phyloP scores from a whole-genome alignment of 257 asterid genomes.

The Coffea eugenioides region DNA sequence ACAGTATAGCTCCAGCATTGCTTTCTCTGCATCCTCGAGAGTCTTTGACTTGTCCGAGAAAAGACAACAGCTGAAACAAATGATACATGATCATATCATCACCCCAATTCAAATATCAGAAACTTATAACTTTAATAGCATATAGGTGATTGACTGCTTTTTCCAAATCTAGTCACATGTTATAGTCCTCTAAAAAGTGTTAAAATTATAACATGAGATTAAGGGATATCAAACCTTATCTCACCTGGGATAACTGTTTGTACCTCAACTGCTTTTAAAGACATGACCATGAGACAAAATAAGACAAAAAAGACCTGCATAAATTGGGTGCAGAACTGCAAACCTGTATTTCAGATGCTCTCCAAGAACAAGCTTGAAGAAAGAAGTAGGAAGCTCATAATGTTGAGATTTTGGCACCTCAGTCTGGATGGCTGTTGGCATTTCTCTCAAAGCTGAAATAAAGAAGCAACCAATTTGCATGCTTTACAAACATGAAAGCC shows the following conservation, averaged over 20 bases:
- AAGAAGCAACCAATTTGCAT: constrained; percentile 14
- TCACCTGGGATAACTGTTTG: not conserved
- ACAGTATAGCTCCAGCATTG: constrained; percentile 79
- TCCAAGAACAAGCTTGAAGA: constrained; percentile 91
- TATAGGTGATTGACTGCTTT: too few species aligned
- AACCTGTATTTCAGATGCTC: constrained; percentile 87
- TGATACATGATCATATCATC: constrained; percentile 14
- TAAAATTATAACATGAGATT: not conserved
- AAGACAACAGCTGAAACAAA: constrained; percentile 64
- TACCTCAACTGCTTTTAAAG: not conserved
- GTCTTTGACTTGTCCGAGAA: constrained; percentile 61
- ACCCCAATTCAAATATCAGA: too few species aligned
- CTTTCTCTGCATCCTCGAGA: constrained; percentile 87
- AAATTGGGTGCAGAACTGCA: not conserved
- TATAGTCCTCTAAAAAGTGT: not conserved
- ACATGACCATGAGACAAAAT: too few species aligned
- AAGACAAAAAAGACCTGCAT: not conserved
- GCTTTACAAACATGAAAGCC: not conserved
- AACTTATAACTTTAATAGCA: too few species aligned
- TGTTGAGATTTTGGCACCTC: constrained; percentile 80
- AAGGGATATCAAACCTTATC: not conserved
- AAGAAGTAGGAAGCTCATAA: constrained; percentile 86
- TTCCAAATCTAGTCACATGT: not conserved
- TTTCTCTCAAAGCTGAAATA: constrained; percentile 68
- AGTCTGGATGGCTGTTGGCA: constrained; percentile 86